Percentiles rank a stretch among this genome's conserved stretches.
These are phyloP conservation scores for Truncatella angustata DNA, from an alignment of 2,329 filamentous ascomycete species.

Conservation along the genomic window DNA sequence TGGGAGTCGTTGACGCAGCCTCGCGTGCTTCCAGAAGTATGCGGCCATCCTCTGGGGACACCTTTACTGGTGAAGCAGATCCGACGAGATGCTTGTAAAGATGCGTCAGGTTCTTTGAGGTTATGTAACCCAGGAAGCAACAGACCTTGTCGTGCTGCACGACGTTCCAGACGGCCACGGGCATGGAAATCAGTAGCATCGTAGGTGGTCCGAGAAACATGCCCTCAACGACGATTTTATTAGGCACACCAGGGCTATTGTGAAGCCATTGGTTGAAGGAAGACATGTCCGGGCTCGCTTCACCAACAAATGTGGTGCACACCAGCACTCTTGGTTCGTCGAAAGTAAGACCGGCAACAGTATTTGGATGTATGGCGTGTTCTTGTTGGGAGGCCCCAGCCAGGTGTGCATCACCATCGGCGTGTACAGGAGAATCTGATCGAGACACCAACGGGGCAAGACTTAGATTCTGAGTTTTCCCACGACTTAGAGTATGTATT, in stretches of 20 bases:
- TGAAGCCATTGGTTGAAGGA: slow-evolving; percentile 67
- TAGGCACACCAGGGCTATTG: slow-evolving; percentile 52
- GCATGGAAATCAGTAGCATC: slow-evolving; percentile 66
- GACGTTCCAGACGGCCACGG: slow-evolving; percentile 60
- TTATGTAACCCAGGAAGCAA: slow-evolving; percentile 63
- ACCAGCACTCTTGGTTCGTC: slow-evolving; percentile 63
- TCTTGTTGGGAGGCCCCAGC: slow-evolving; percentile 33
- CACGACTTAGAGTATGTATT: slow-evolving; percentile 54
- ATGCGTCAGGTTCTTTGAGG: slow-evolving; percentile 65
- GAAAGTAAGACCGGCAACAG: slow-evolving; percentile 55
- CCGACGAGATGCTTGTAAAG: slow-evolving; percentile 60
- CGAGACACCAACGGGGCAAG: slow-evolving; percentile 45
- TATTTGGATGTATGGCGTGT: slow-evolving; percentile 43
- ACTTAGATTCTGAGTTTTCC: slow-evolving; percentile 51
- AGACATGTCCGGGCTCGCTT: slow-evolving; percentile 64
- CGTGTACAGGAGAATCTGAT: slow-evolving; percentile 23
- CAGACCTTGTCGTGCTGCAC: slow-evolving; percentile 67
- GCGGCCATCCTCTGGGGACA: slow-evolving; percentile 52
- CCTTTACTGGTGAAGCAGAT: slow-evolving; percentile 44
- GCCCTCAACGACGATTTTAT: slow-evolving; percentile 62
- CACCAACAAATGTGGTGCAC: slow-evolving; percentile 65
- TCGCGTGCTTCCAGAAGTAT: slow-evolving; percentile 55
- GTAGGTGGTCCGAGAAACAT: slow-evolving; percentile 68
- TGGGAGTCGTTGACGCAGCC: slow-evolving; percentile 36
- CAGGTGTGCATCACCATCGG: slow-evolving; percentile 24